Evolutionary conservation across 148 eudicot species (phyloP), one percentile per base, ranked within the genome.

Genomic region (Silene uniflora): DNA sequence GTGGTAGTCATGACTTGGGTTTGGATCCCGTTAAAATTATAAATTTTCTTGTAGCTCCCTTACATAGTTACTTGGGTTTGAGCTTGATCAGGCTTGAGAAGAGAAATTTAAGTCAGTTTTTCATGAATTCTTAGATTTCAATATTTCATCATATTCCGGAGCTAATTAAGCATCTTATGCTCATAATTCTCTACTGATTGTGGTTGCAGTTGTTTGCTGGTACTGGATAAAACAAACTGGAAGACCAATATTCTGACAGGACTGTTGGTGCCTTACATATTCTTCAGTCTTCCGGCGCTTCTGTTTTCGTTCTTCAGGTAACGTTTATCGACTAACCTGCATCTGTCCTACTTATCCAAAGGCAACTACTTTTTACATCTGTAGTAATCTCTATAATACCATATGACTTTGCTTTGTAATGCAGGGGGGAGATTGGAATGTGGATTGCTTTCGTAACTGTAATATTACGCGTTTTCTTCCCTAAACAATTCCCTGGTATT

Each of bases 151-250:
- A 35, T 35, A 35, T 4, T 35, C 39, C 2, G 1, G 2, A 35
- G 39, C 39, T 35, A 35, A 35, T 35, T 35, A 35, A 35, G 6
- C 5, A 3, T 3, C 39, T 35, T 35, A 35, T 35, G 39, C 39
- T 35, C 39, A 35, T 35, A 35, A 35, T 35, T 5, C 5, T 2
- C 29, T 27, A 27, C 29, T 27, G 29, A 27, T 22, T 66, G 52
- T 67, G 5, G 16, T 42, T 84, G 85, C 79, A 95, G 98, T 56
- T 95, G 89, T 77, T 76, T 95, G 84, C 69, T 95, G 86, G 75
- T 95, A 58, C 76, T 95, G 89, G 98, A 95, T 73, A 84, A 89
- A 52, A 94, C 98, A 42, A 91, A 94, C 86, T 92, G 98, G 97
- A 95, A 79, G 85, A 92, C 92, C 29, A 89, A 90, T 71, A 95